Conservation (phyloP, 108 stramenopile species). For the Cyclotella distinguenda region DNA sequence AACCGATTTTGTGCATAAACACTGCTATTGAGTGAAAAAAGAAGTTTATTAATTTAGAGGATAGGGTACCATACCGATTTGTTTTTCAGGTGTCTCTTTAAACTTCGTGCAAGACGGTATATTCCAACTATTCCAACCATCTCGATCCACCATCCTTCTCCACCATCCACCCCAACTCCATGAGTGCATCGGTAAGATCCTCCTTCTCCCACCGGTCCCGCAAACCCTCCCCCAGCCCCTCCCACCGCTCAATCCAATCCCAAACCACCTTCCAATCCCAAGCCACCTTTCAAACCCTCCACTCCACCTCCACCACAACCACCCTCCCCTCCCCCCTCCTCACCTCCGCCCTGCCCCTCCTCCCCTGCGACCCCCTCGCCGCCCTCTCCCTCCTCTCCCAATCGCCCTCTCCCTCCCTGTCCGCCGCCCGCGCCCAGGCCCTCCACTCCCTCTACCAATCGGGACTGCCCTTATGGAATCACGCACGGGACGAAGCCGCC, state of each 20-base stretch:
- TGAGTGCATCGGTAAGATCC: neutral
- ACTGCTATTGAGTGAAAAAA: neutral
- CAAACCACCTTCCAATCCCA: constrained; percentile 4
- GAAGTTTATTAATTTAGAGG: too few relatives aligned
- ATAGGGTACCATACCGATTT: too few relatives aligned
- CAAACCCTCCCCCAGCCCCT: constrained; percentile 2
- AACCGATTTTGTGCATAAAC: too few relatives aligned
- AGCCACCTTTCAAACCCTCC: neutral
- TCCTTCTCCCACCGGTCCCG: neutral
- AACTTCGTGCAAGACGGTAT: too few relatives aligned
- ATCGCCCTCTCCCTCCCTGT: neutral
- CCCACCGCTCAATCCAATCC: neutral
- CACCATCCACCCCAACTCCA: neutral
- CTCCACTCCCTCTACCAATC: too few relatives aligned
- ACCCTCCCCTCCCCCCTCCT: too few relatives aligned
- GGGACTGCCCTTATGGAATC: too few relatives aligned
- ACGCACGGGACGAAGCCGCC: too few relatives aligned
- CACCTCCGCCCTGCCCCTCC: neutral
- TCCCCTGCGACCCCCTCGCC: neutral
- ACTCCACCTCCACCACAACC: neutral
- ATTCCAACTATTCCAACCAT: neutral
- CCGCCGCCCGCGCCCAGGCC: neutral
- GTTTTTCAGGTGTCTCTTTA: too few relatives aligned
- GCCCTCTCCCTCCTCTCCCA: neutral
- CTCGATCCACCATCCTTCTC: neutral